A percentile compares a stretch with the other conserved stretches of the same genome.
Conservation (phyloP, 2,329 filamentous ascomycete species). For the Dothideomycetes sp. region DNA sequence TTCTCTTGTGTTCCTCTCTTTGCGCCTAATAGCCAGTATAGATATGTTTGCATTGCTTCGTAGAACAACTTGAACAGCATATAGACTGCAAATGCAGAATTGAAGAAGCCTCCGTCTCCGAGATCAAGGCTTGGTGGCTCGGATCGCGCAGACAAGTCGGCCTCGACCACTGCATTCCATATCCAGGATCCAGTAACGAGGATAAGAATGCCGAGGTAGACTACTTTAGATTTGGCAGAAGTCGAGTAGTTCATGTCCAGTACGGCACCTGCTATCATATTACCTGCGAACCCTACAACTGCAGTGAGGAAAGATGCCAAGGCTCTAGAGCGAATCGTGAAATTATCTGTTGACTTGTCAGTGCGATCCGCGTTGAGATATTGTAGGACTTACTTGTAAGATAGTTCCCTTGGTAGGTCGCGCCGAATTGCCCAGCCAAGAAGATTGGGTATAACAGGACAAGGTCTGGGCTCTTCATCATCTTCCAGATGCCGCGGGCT, state of each 20-base stretch:
- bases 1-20: constrained; percentile 18
- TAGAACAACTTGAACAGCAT: constrained; percentile 17
- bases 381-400: constrained; percentile 23
- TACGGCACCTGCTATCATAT: constrained; percentile 9
- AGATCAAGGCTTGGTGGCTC: constrained; percentile 10
- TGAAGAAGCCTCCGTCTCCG: constrained; percentile 10
- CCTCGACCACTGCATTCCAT: constrained; percentile 11
- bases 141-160: constrained; percentile 3
- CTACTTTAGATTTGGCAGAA: constrained; percentile 9
- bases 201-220: constrained; percentile 10
- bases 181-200: constrained; percentile 10
- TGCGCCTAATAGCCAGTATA: constrained; percentile 17
- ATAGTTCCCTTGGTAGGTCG: constrained; percentile 37
- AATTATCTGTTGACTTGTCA: constrained; percentile 22
- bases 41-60: constrained; percentile 14
- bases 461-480: constrained; percentile 20
- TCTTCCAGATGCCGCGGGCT: constrained; percentile 25
- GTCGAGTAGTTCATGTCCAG: constrained; percentile 10
- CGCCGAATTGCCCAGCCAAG: constrained; percentile 29
- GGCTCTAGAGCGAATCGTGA: constrained; percentile 34
- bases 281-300: constrained; percentile 16
- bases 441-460: constrained; percentile 30
- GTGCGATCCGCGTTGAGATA: not conserved
- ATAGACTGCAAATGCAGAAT: constrained; percentile 13
- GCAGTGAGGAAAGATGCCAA: constrained; percentile 32